Evolutionary conservation across 768 basidiomycete species (phyloP).

Genomic region (Suillus alpinus): DNA sequence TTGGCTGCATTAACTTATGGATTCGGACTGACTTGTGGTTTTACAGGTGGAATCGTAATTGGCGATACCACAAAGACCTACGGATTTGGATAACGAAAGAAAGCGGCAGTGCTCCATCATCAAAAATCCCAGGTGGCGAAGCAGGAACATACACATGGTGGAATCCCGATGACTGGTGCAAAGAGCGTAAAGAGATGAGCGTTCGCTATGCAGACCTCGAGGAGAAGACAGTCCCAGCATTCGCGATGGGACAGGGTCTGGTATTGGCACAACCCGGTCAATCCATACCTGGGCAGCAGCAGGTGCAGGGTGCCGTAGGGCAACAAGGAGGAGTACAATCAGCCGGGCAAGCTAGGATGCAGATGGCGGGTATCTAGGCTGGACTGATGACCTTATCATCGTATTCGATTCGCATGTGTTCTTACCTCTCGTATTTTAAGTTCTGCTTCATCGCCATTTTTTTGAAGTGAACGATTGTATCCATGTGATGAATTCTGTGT

Average conservation of each 20-base stretch:
- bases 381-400: conserved; percentile 13
- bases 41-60: conserved; percentile 85
- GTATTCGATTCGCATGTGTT: conserved; percentile 11
- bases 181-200: conserved; percentile 75
- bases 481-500: conserved; percentile 22
- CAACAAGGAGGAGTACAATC: conserved; percentile 25
- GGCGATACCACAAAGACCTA: conserved; percentile 94
- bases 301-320: conserved; percentile 32
- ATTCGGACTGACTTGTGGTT: conserved; percentile 8
- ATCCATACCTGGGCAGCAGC: conserved; percentile 37
- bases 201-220: conserved; percentile 73
- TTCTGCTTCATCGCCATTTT: conserved; percentile 22
- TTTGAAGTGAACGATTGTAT: conserved; percentile 37
- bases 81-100: conserved; percentile 86
- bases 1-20: neutral
- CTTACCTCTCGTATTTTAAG: conserved; percentile 19
- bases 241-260: conserved; percentile 49
- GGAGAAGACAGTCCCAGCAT: conserved; percentile 67
- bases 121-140: conserved; percentile 79
- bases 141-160: conserved; percentile 89
- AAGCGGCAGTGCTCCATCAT: conserved; percentile 69
- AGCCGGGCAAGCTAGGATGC: conserved; percentile 30
- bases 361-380: conserved; percentile 32
- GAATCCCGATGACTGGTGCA: conserved; percentile 78
- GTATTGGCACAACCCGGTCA: conserved; percentile 35